A percentile compares a stretch with the other conserved stretches of the same genome.
Conservation (phyloP, 1,284 basidiomycete genomes). For the Golubevia sp. region DNA sequence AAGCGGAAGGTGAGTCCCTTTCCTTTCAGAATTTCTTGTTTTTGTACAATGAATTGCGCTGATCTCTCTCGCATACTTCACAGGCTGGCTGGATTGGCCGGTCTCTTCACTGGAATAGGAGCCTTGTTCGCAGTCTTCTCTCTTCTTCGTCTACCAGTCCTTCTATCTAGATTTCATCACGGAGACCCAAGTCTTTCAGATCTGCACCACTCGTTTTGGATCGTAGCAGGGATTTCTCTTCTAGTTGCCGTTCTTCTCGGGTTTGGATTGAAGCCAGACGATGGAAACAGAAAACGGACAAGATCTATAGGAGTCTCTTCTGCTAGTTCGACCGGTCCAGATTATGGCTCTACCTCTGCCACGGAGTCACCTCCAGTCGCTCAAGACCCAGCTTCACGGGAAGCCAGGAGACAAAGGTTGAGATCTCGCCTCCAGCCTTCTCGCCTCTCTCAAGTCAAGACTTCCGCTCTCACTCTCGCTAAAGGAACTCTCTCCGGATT, state of each 20-base stretch:
- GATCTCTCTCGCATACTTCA: too few species aligned
- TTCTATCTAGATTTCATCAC: slow-evolving; percentile 20
- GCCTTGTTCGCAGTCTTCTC: slow-evolving; percentile 32
- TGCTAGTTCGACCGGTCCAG: slow-evolving; percentile 1
- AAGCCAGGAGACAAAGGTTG: slow-evolving; percentile 1
- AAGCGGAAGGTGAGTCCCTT: too few species aligned
- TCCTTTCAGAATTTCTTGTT: too few species aligned
- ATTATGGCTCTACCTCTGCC: neutral
- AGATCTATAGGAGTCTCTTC: neutral
- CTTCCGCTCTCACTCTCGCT: neutral
- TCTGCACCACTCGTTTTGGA: slow-evolving; percentile 14
- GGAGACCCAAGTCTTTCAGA: neutral
- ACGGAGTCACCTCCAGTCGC: neutral
- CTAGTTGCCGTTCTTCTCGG: slow-evolving; percentile 2
- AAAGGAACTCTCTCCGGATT: slow-evolving; percentile 12
- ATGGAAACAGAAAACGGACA: neutral
- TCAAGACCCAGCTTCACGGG: neutral
- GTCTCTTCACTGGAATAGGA: slow-evolving; percentile 31
- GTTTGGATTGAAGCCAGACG: slow-evolving; percentile 6
- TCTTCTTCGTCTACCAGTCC: slow-evolving; percentile 32
- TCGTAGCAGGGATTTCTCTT: slow-evolving; percentile 12
- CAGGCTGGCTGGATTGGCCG: slow-evolving; percentile 27
- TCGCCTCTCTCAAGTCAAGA: neutral
- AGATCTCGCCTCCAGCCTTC: neutral
- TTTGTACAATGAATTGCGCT: too few species aligned